phyloP scores from a whole-genome alignment of 1,284 basidiomycete species.

The Fomitopsis betulina region DNA sequence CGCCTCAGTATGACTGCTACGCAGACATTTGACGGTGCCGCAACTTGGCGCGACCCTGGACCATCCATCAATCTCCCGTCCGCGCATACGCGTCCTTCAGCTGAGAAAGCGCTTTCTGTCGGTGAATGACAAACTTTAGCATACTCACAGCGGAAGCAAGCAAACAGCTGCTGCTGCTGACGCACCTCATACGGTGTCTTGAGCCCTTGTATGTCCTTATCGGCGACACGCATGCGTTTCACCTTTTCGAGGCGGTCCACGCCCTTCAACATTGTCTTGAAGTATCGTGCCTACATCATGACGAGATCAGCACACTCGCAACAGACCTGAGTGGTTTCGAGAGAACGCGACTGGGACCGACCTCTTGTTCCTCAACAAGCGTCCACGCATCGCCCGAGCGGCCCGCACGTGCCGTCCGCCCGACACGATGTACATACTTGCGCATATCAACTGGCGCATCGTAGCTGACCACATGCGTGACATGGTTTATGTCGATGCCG shows the following conservation, averaged over 20 bases:
- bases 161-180: neutral
- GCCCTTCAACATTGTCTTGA: constrained; percentile 80
- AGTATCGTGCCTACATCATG: constrained; percentile 69
- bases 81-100: constrained; percentile 34
- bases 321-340: neutral
- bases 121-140: neutral
- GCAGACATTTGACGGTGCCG: no score
- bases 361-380: constrained; percentile 94
- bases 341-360: constrained; percentile 24
- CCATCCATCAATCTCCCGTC: constrained; percentile 47
- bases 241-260: constrained; percentile 74
- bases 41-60: constrained; percentile 15
- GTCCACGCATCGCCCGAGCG: constrained; percentile 88
- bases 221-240: constrained; percentile 66
- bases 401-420: constrained; percentile 91
- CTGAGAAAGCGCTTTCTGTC: constrained; percentile 31
- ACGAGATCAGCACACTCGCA: neutral
- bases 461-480: constrained; percentile 91
- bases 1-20: no score
- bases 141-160: neutral
- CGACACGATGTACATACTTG: constrained; percentile 96
- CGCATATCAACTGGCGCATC: constrained; percentile 96
- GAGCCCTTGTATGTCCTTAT: constrained; percentile 57
- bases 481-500: constrained; percentile 93
- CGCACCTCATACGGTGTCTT: constrained; percentile 63